Conservation (phyloP, 2,329 filamentous ascomycete genomes). For the Xylariaceae sp. region DNA sequence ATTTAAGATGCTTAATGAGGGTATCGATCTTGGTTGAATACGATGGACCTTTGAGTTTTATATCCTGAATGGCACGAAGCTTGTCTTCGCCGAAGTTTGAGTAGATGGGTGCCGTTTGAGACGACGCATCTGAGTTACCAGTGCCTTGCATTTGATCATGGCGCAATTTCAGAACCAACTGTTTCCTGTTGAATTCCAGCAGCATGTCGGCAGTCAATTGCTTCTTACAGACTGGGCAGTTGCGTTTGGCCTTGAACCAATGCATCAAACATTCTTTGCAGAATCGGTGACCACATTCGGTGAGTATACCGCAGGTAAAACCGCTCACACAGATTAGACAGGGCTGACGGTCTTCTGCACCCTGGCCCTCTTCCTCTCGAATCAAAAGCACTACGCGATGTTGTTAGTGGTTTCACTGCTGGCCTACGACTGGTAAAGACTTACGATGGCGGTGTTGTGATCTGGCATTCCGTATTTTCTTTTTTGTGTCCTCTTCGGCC, state of each 20-base stretch:
- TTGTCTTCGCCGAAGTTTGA: slow-evolving; percentile 69
- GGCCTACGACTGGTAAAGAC: slow-evolving; percentile 23
- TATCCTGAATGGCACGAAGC: slow-evolving; percentile 75
- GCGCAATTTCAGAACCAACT: slow-evolving; percentile 67
- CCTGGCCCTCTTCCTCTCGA: slow-evolving; percentile 57
- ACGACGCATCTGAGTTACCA: neutral
- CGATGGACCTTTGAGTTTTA: slow-evolving; percentile 69
- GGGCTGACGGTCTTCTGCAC: slow-evolving; percentile 61
- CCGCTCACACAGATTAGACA: slow-evolving; percentile 82
- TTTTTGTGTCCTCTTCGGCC: slow-evolving; percentile 50
- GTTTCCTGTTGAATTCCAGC: slow-evolving; percentile 82
- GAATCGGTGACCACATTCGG: slow-evolving; percentile 87
- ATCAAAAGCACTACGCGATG: slow-evolving; percentile 44
- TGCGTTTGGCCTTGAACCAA: slow-evolving; percentile 74
- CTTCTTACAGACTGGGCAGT: slow-evolving; percentile 82
- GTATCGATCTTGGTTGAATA: slow-evolving; percentile 92
- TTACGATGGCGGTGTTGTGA: slow-evolving; percentile 73
- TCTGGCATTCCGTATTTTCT: slow-evolving; percentile 60
- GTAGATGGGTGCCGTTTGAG: slow-evolving; percentile 61
- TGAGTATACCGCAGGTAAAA: slow-evolving; percentile 78
- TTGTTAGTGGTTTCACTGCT: slow-evolving; percentile 19
- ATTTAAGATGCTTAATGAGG: slow-evolving; percentile 75
- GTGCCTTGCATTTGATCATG: slow-evolving; percentile 42
- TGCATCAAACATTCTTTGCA: slow-evolving; percentile 81
- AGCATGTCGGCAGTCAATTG: slow-evolving; percentile 65